Evolutionary conservation across 2,329 filamentous ascomycete species (phyloP).

Genomic region (Calonectria hongkongensis): DNA sequence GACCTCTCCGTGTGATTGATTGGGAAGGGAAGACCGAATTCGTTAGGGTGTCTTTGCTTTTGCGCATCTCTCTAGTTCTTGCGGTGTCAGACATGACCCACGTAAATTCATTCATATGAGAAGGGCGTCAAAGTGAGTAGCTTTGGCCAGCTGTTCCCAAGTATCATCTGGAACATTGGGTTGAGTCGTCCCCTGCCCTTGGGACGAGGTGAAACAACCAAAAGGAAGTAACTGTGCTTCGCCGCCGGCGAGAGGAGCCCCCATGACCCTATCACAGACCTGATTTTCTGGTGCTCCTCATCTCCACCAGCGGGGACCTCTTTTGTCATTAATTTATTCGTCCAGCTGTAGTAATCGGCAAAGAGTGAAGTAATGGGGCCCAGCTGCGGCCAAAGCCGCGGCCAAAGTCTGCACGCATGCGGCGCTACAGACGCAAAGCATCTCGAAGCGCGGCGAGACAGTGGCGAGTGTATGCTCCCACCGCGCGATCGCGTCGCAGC

Average conservation of each 20-base stretch:
- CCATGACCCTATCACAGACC: constrained; percentile 26
- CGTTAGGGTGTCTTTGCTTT: constrained; percentile 43
- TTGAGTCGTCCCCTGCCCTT: constrained; percentile 34
- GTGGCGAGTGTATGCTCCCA: constrained; percentile 2
- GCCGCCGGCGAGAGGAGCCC: constrained; percentile 25
- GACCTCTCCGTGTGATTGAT: constrained; percentile 5
- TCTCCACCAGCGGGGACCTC: constrained; percentile 24
- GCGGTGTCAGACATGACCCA: constrained; percentile 33
- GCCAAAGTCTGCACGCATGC: constrained; percentile 9
- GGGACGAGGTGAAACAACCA: constrained; percentile 48
- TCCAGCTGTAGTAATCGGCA: background rate
- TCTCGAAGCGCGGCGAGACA: constrained; percentile 20
- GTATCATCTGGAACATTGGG: constrained; percentile 32
- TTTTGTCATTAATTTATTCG: constrained; percentile 21
- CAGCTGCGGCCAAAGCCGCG: constrained; percentile 27
- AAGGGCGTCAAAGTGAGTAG: constrained; percentile 26
- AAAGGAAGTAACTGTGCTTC: constrained; percentile 33
- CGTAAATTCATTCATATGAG: constrained; percentile 40
- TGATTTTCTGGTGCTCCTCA: constrained; percentile 31
- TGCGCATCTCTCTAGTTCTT: constrained; percentile 37
- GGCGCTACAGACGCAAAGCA: constrained; percentile 15
- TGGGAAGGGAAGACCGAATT: background rate
- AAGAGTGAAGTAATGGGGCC: constrained; percentile 19
- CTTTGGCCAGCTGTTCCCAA: constrained; percentile 42
- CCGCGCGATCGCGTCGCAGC: constrained; percentile 9